Evolutionary conservation across 768 basidiomycete species (phyloP), one percentile per base, ranked within the genome.

Genomic region (Coprinellus aureogranulatus): DNA sequence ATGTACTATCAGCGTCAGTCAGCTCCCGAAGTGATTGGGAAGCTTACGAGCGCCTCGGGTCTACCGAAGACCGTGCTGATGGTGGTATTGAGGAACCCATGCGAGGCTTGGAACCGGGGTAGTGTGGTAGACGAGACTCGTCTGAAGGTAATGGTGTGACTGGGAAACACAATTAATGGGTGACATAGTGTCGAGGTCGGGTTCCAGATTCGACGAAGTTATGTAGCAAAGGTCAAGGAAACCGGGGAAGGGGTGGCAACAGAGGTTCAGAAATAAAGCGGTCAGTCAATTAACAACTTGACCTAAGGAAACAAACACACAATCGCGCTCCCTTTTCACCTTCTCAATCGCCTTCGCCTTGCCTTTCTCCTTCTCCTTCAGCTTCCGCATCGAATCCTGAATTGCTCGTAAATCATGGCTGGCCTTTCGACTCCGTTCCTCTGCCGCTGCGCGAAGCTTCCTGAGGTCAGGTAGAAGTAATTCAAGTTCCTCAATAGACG

Each of bases 361-460:
- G 0, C 88, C 87, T 73, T 82, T 82, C 70, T 84, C 87, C 70
- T 82, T 86, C 74, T 90, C 90, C 73, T 83, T 88, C 74, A 90
- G 80, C 59, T 83, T 81, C 53, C 83, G 82, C 82, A 89, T 86
- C 49, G 86, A 87, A 71, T 88, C 89, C 61, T 89, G 84, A 63
- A 92, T 85, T 54, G 82, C 79, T 67, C 79, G 82, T 62, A 90
- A 73, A 77, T 92, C 90, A 65, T 88, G 84, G 30, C 81, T 81
- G 0, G 90, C 91, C 76, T 90, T 91, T 76, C 81, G 85, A 40
- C 79, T 82, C 62, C 88, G 80, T 60, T 86, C 86, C 47, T 84
- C 64, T 6, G 83, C 80, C 66, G 74, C 76, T 62, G 81, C 75
- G 64, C 77, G 81, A 53, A 87, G 71, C 48, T 73, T 59, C 59